Evolutionary conservation across 306 rosid species (phyloP), one percentile per base, ranked within the genome.

Genomic region (Crataegus laevigata): DNA sequence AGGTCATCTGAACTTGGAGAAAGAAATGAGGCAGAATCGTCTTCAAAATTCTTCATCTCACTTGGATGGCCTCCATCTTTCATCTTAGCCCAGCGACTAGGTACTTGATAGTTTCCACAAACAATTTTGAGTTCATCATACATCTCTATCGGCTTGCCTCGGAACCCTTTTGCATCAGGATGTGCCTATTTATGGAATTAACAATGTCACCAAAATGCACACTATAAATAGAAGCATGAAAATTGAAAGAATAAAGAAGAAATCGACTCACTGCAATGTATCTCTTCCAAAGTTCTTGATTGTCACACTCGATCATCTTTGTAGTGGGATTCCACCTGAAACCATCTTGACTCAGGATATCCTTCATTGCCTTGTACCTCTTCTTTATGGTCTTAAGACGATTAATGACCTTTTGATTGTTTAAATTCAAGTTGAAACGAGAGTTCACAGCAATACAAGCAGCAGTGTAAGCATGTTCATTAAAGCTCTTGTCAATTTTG

Each of bases 341-440:
- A 54, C 94, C 90, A 43, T 89, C 91, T 51, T 90, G 91, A 82
- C 84, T 81, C 25, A 91, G 83, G 67, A 89, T 83, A 75, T 89
- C 97, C 83, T 80, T 86, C 58, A 91, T 89, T 71, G 84, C 86
- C 83, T 83, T 88, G 77, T 91, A 89, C 70, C 97, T 83, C 83
- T 89, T 91, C 87, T 91, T 91, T 75, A 91, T 88, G 8, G 97
- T 91, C 85, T 91, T 91, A 21, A 89, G 88, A 32, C 94, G 92
- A 75, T 91, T 91, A 68, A 91, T 80, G 52, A 89, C 92, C 85
- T 91, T 89, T 83, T 91, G 97, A 74, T 86, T 91, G 76, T 91
- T 91, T 89, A 91, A 83, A 66, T 83, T 89, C 69, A 91, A 82
- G 87, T 85, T 87, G 82, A 91, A 89, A 71, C 45, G 80, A 29